Conservation (phyloP, 2,329 filamentous ascomycete species). For the Colletotrichum lindemuthianum region DNA sequence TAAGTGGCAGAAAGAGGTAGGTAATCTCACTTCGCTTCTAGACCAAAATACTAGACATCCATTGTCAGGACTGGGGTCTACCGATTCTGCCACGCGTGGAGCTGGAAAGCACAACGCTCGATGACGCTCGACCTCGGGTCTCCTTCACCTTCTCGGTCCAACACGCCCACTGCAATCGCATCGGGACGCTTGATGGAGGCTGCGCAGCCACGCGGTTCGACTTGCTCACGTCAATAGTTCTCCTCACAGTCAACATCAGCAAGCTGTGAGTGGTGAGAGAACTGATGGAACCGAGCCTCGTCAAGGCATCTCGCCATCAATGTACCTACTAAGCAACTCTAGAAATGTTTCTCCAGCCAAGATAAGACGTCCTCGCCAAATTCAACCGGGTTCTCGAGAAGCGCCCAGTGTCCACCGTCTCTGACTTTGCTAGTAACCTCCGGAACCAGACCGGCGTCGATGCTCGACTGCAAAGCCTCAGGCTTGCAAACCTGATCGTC, state of each 20-base stretch:
- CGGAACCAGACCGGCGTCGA: conserved; percentile 41
- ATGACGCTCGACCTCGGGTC: conserved; percentile 49
- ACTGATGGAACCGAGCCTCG: no score
- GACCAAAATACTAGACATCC: no score
- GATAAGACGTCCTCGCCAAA: conserved; percentile 39
- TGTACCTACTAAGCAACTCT: no score
- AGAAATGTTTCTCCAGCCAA: conserved; percentile 36
- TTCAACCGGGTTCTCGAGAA: conserved; percentile 42
- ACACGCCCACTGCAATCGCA: conserved; percentile 61
- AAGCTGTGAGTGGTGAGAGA: conserved; percentile 37
- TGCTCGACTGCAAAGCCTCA: conserved; percentile 35
- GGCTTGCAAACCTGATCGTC: conserved; percentile 42
- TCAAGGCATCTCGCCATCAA: no score
- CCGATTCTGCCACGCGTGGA: no score
- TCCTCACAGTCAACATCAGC: conserved; percentile 61
- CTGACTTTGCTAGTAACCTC: conserved; percentile 38
- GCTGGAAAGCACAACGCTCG: conserved; percentile 39
- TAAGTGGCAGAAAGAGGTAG: no score
- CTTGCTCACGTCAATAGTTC: conserved; percentile 67
- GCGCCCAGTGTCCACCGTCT: conserved; percentile 44
- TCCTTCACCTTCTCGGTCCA: conserved; percentile 62
- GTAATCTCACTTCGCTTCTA: no score
- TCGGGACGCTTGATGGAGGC: conserved; percentile 68
- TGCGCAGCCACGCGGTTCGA: conserved; percentile 76
- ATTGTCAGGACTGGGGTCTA: no score